Base-by-base conservation (phyloP, 176 grass and related monocot species). In the Triticum timopheevii region DNA sequence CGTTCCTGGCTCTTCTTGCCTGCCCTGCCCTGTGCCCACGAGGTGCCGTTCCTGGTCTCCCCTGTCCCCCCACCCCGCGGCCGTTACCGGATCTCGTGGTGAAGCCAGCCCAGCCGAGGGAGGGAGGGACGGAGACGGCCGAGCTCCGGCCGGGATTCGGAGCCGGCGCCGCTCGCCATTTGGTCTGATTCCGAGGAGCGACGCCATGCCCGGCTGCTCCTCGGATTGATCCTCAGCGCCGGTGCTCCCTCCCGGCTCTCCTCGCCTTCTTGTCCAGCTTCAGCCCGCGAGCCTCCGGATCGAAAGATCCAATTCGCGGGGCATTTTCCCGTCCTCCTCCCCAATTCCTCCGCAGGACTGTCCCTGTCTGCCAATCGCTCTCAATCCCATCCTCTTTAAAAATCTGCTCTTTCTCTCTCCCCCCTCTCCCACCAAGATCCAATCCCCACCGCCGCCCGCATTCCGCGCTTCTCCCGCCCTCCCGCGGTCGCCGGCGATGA, bases 321-420 rank as follows among this genome's bases (percentile, higher is more conserved):
- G 63, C 49, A 12, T 67, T 61, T 62, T 73, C n/a, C 28, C 6
- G 6, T 38, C 40, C 19, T 61, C 36, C 16, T 54, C 17, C 36
- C 78, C 28, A 56, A 87, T 79, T 83, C 50, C 59, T 65, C 80
- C 66, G 6, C 74, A 54, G 50, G 50, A 84, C 75, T 90, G 89
- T 68, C 75, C 59, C 33, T 82, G 25, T 84, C 33, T 82, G 25
- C 61, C 85, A 87, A 91, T 91, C 89, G 85, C 85, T 88, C 76
- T 81, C 85, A 20, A 65, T 54, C 35, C 19, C 13, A 3, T 28
- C 25, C 13, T 3, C n/a, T 10, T 22, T 36, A 56, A 83, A 90
- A 84, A 84, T 87, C 69, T 35, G 38, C 65, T 83, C 67, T 33
- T 24, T 35, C 24, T 36, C 42, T 30, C 44, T 19, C 38, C 33